A percentile compares a stretch with the other conserved stretches of the same genome.
Evolutionary conservation across 2,329 filamentous ascomycete genomes (phyloP).

Genomic region (Aspergillus calidoustus): DNA sequence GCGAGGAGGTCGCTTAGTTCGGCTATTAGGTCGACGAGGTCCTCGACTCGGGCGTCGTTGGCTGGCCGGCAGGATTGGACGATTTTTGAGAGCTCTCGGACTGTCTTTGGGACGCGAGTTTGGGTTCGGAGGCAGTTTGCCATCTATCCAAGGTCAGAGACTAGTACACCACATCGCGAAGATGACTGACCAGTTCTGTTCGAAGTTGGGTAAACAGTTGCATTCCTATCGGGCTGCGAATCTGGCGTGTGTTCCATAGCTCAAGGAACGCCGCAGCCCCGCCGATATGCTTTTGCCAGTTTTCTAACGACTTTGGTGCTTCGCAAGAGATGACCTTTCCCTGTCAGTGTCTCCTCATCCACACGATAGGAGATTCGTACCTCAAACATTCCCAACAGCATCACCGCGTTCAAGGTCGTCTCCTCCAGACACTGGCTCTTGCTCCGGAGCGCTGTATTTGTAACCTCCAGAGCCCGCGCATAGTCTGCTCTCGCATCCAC

Average conservation of each 20-base stretch:
- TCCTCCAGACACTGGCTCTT: neutral
- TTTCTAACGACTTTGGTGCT: constrained; percentile 10
- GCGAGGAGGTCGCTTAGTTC: constrained; percentile 12
- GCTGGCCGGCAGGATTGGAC: constrained; percentile 5
- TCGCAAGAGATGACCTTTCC: constrained; percentile 8
- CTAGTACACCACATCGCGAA: neutral
- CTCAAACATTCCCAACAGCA: constrained; percentile 19
- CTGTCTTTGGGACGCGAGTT: constrained; percentile 3
- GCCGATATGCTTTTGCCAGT: constrained; percentile 12
- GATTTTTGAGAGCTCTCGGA: neutral
- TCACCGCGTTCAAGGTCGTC: constrained; percentile 10
- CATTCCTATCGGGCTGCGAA: constrained; percentile 5
- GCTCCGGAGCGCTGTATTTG: constrained; percentile 4
- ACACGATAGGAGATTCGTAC: neutral
- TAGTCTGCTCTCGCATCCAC: constrained; percentile 9
- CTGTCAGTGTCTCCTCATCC: neutral
- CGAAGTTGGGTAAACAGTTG: constrained; percentile 17
- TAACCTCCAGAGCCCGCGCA: constrained; percentile 8
- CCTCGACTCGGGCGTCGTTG: constrained; percentile 7
- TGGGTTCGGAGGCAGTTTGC: constrained; percentile 16
- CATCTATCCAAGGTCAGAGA: constrained; percentile 1
- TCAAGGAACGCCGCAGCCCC: constrained; percentile 11
- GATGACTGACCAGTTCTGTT: constrained; percentile 7
- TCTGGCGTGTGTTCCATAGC: constrained; percentile 7
- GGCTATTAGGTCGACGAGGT: constrained; percentile 4